These are phyloP conservation scores for Rhynchospora pubera DNA, from an alignment of 176 grass and related monocot genomes.

Conservation along the genomic window DNA sequence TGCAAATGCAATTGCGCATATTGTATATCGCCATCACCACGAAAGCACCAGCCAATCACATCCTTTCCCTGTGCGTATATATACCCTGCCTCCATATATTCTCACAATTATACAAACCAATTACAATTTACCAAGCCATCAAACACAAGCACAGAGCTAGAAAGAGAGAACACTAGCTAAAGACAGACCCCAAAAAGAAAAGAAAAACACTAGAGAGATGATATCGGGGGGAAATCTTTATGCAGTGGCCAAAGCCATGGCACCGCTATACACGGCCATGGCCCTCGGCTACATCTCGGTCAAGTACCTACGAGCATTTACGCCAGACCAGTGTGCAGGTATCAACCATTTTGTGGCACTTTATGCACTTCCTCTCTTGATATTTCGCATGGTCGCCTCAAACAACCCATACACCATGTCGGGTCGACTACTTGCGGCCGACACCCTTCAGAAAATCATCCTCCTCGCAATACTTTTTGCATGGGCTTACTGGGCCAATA, in stretches of 20 bases:
- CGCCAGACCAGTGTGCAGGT: constrained; percentile 57
- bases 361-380: constrained; percentile 57
- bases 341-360: constrained; percentile 88
- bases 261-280: constrained; percentile 71
- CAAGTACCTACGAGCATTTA: constrained; percentile 50
- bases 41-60: not conserved
- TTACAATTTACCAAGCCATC: not conserved
- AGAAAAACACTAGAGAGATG: constrained; percentile 8
- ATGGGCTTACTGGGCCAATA: constrained; percentile 35
- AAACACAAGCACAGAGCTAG: not conserved
- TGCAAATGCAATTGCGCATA: not conserved
- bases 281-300: constrained; percentile 56
- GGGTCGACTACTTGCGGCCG: constrained; percentile 55
- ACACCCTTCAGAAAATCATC: constrained; percentile 64
- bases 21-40: not conserved
- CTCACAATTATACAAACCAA: not conserved
- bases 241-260: constrained; percentile 71
- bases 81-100: not conserved
- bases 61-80: not conserved
- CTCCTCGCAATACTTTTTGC: constrained; percentile 44
- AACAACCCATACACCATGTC: constrained; percentile 78
- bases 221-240: constrained; percentile 12
- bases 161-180: not conserved
- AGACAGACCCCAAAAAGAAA: not conserved
- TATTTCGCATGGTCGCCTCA: constrained; percentile 72